phyloP scores from a whole-genome alignment of 139 green algal species.

The Chlamydomonas eustigma region DNA sequence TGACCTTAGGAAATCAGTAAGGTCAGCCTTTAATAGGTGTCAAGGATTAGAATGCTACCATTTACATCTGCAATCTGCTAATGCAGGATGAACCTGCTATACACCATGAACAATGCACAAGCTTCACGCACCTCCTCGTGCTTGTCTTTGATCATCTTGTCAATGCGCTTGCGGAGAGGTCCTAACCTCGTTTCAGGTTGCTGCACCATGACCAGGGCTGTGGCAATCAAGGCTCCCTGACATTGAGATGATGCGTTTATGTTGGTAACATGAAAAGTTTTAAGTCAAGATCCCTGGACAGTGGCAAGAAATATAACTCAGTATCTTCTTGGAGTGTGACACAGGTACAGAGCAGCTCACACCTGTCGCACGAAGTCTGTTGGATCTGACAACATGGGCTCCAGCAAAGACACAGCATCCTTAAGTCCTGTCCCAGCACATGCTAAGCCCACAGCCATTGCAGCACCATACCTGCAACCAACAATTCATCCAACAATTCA shows the following conservation, averaged over 20 bases:
- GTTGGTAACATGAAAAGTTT: too few species aligned
- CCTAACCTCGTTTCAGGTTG: slow-evolving; percentile 69
- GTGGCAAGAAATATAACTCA: background rate
- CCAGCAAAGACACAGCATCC: slow-evolving; percentile 81
- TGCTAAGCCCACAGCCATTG: slow-evolving; percentile 93
- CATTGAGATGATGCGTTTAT: too few species aligned
- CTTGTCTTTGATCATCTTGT: slow-evolving; percentile 85
- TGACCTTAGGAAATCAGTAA: slow-evolving; percentile 41
- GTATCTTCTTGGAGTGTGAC: background rate
- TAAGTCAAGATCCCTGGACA: too few species aligned
- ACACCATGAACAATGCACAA: too few species aligned
- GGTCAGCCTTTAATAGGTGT: too few species aligned
- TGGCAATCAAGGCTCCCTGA: slow-evolving; percentile 89
- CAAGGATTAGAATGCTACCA: too few species aligned
- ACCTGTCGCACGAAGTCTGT: slow-evolving; percentile 89
- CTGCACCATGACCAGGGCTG: slow-evolving; percentile 56
- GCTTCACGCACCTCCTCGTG: slow-evolving; percentile 78
- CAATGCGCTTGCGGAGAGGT: slow-evolving; percentile 69
- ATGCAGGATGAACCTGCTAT: too few species aligned
- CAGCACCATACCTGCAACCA: slow-evolving; percentile 63
- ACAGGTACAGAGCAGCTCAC: background rate
- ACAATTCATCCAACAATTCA: too few species aligned
- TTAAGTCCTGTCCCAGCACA: slow-evolving; percentile 81
- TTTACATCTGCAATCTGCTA: too few species aligned
- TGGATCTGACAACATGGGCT: slow-evolving; percentile 79